Evolutionary conservation across 768 basidiomycete genomes (phyloP).

Genomic region (Fomitopsis pulvina): DNA sequence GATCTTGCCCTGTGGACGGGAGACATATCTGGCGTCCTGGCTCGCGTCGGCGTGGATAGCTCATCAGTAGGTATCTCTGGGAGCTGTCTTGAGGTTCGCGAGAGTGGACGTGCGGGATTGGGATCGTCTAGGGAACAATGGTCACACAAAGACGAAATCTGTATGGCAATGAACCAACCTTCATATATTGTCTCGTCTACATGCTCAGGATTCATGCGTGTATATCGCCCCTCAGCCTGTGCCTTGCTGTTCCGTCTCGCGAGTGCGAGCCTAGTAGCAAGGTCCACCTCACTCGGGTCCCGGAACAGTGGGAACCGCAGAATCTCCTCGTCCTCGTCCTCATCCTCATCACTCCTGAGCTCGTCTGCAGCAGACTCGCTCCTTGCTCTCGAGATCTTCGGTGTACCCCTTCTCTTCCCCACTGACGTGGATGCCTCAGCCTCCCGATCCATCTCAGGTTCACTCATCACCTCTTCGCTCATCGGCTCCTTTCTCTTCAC

Average conservation of each 20-base stretch:
- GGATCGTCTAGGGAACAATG: conserved; percentile 45
- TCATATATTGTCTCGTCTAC: conserved; percentile 72
- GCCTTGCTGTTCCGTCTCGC: conserved; percentile 81
- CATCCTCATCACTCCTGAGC: conserved; percentile 28
- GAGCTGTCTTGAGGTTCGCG: conserved; percentile 27
- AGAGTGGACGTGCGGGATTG: conserved; percentile 44
- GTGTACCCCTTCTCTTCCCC: no score
- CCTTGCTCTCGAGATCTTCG: conserved; percentile 28
- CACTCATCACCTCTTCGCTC: conserved; percentile 26
- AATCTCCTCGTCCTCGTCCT: conserved; percentile 28
- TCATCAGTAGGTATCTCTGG: conserved; percentile 26
- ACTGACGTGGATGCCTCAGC: background rate
- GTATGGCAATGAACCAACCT: conserved; percentile 38
- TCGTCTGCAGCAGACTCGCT: conserved; percentile 29
- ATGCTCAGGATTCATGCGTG: conserved; percentile 33
- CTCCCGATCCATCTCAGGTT: conserved; percentile 18
- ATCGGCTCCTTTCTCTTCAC: conserved; percentile 44
- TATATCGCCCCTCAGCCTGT: conserved; percentile 47
- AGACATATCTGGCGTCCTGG: conserved; percentile 4
- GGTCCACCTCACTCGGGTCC: conserved; percentile 70
- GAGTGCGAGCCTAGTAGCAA: conserved; percentile 71
- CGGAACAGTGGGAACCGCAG: conserved; percentile 28
- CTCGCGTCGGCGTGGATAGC: conserved; percentile 33
- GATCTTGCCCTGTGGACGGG: conserved; percentile 25
- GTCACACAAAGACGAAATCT: background rate